phyloP scores from a whole-genome alignment of 2,329 filamentous ascomycete genomes.

The Microsporum audouinii region DNA sequence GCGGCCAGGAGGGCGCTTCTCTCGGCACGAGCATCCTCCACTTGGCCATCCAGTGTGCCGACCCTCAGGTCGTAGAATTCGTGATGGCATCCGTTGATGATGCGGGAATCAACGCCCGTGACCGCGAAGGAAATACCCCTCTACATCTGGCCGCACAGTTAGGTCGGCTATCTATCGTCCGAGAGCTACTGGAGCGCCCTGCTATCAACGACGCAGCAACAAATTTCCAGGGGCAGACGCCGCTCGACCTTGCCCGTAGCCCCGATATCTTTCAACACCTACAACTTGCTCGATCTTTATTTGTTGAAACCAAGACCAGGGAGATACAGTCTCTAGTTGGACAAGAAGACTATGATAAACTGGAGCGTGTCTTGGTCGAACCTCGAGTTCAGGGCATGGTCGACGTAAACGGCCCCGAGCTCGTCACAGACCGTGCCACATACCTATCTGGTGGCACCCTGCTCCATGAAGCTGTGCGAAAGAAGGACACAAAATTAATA shows the following conservation, averaged over 20 bases:
- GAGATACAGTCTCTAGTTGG: constrained; percentile 71
- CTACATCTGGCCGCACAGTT: constrained; percentile 78
- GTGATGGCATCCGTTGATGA: constrained; percentile 64
- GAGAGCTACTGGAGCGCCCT: constrained; percentile 67
- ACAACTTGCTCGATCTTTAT: constrained; percentile 79
- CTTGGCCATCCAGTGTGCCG: constrained; percentile 88
- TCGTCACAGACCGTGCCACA: constrained; percentile 69
- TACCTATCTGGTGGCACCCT: constrained; percentile 78
- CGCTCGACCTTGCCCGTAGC: constrained; percentile 78
- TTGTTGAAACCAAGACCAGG: constrained; percentile 73
- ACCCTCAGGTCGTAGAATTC: constrained; percentile 83
- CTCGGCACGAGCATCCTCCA: constrained; percentile 80
- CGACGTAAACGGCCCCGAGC: constrained; percentile 84
- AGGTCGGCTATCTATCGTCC: constrained; percentile 68
- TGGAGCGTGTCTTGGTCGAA: constrained; percentile 75
- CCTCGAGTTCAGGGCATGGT: constrained; percentile 72
- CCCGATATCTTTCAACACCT: constrained; percentile 94
- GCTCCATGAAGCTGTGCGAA: constrained; percentile 83
- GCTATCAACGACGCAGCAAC: constrained; percentile 78
- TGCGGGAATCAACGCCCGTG: constrained; percentile 77
- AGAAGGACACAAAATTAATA: constrained; percentile 75
- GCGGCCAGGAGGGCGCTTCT: constrained; percentile 32
- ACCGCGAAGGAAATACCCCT: constrained; percentile 88
- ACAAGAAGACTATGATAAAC: constrained; percentile 59
- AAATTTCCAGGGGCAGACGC: constrained; percentile 73